A percentile compares a stretch with the other conserved stretches of the same genome.
Conservation (phyloP, 495 filamentous ascomycete species). For the Penicillium ochrochloron region DNA sequence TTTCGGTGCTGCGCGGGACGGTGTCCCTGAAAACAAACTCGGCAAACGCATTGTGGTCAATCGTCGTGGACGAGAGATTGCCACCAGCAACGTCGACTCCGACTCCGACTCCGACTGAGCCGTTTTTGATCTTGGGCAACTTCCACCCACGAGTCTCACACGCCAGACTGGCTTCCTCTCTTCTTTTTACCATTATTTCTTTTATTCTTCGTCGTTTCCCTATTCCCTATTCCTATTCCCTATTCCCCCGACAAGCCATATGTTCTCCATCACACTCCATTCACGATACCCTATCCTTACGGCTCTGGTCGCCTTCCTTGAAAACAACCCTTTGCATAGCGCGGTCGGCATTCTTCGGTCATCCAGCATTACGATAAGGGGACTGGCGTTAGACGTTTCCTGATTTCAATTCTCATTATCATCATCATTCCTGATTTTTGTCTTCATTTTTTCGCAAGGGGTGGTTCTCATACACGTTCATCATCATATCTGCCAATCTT, state of each 20-base stretch:
- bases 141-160: background rate
- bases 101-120: constrained; percentile 48
- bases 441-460: constrained; percentile 9
- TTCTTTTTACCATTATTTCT: constrained; percentile 1
- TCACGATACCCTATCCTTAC: constrained; percentile 14
- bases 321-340: constrained; percentile 48
- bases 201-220: constrained; percentile 19
- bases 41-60: constrained; percentile 84
- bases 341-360: constrained; percentile 47
- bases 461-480: constrained; percentile 7
- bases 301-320: constrained; percentile 8
- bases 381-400: constrained; percentile 41
- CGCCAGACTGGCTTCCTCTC: background rate
- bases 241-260: constrained; percentile 3
- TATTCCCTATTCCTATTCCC: constrained; percentile 5
- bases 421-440: constrained; percentile 14
- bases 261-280: constrained; percentile 5
- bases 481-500: background rate
- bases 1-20: constrained; percentile 88
- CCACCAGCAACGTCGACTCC: constrained; percentile 42
- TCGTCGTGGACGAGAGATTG: constrained; percentile 49
- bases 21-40: constrained; percentile 71
- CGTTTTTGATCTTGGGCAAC: background rate
- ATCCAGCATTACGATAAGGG: constrained; percentile 44
- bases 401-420: constrained; percentile 20